phyloP scores from a whole-genome alignment of 1,284 basidiomycete genomes.

The Rhodotorula sp. region DNA sequence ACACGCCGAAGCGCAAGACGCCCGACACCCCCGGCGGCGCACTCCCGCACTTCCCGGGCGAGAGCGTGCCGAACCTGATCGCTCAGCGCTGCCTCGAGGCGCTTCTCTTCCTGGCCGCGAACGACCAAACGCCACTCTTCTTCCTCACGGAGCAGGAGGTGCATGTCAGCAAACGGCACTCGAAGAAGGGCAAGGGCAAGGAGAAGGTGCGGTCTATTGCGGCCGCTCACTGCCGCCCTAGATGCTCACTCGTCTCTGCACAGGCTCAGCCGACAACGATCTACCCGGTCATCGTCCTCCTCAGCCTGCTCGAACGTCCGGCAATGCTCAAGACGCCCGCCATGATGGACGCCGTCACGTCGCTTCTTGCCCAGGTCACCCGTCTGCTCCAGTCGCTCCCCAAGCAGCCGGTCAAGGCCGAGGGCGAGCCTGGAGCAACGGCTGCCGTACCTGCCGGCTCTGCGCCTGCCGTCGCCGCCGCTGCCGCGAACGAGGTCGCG shows the following conservation, averaged over 20 bases:
- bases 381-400: constrained; percentile 63
- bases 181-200: constrained; percentile 85
- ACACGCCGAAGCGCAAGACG: constrained; percentile 66
- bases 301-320: constrained; percentile 81
- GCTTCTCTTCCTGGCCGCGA: constrained; percentile 75
- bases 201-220: constrained; percentile 58
- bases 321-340: constrained; percentile 78
- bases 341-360: constrained; percentile 87
- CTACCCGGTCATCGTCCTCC: constrained; percentile 76
- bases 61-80: constrained; percentile 84
- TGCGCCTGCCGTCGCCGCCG: constrained; percentile 57
- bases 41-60: constrained; percentile 68
- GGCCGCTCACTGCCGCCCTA: too few relatives aligned
- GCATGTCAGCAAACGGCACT: constrained; percentile 64
- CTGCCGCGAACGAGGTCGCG: constrained; percentile 34
- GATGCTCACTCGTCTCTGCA: too few relatives aligned
- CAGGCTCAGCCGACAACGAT: constrained; percentile 30
- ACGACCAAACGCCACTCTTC: constrained; percentile 79
- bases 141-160: constrained; percentile 94
- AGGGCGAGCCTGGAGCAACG: not conserved
- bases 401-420: constrained; percentile 28
- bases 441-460: not conserved
- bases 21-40: constrained; percentile 54
- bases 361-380: constrained; percentile 79
- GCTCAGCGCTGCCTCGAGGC: constrained; percentile 91